Base-by-base conservation (phyloP, 805 yeast species). In the Yarrowia sp. region DNA sequence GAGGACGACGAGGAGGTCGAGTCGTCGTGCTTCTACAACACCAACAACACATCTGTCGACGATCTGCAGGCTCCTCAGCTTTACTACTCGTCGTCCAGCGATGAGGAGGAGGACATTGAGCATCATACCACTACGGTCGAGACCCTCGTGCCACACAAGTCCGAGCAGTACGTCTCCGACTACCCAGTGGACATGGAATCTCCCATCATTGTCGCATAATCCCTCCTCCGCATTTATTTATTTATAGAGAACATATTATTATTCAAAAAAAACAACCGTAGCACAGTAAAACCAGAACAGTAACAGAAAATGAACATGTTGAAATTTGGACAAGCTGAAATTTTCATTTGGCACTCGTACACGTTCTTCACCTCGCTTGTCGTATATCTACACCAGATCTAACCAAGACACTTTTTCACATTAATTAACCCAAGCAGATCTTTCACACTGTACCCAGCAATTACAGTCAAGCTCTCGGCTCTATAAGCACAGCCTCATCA, bases 1-100 rank as follows among this genome's bases (percentile, higher is more conserved):
- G 66, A 67, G 15, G 66, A 66, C n/a, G 67, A 63, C 18, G 68
- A 43, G 31, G 55, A 58, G 39, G 64, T 38, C 17, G 69, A 38
- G 57, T 31, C 62, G n/a, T 22, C 44, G 17, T 28, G 45, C 33
- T 63, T 36, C 65, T 48, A 66, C 62, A 55, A 32, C 48, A 55
- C 38, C 31, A 9, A 35, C 9, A 43, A 58, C 64, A 15, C 64
- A 10, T 10, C 22, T 8, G 66, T 39, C 13, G 57, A 62, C 14
- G 64, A 55, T 15, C 28, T 41, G n/a, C 61, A 66, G 18, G 65
- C 65, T 28, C 70, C 72, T 3, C 39, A 64, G 15, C 66, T 70
- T 14, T 64, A 67, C 51, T 69, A 66, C 61, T 70, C 71, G 8
- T 69, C 71, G 4, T 62, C 67, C 28, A 65, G 66, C 18, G 69